phyloP scores from a whole-genome alignment of 345 rosid genomes.

The Populus tremula region DNA sequence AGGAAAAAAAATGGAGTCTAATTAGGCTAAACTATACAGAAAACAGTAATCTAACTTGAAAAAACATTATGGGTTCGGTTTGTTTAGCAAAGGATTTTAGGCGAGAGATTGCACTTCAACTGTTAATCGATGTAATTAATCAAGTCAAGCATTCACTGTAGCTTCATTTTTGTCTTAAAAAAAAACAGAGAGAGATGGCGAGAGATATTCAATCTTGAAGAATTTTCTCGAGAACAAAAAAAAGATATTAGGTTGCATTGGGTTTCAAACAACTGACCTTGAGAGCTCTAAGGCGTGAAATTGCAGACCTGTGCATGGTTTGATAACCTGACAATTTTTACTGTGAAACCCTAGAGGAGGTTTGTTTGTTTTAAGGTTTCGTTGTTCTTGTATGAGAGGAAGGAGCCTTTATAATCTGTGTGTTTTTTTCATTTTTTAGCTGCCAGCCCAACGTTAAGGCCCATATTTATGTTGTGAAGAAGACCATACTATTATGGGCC shows the following conservation, averaged over 20 bases:
- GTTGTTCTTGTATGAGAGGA: constrained; percentile 1
- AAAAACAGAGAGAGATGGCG: not conserved
- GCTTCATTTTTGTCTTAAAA: not conserved
- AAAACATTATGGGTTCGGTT: not conserved
- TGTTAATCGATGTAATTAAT: not conserved
- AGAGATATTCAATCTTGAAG: not conserved
- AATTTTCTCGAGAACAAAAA: not conserved
- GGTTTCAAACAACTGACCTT: constrained; percentile 18
- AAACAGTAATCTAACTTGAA: not conserved
- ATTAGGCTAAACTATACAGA: too few relatives aligned
- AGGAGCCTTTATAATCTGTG: not conserved
- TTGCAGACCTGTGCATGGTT: constrained; percentile 23
- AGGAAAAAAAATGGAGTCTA: not conserved
- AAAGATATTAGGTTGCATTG: not conserved
- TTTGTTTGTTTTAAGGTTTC: not conserved
- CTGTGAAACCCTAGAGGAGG: not conserved
- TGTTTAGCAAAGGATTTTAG: not conserved
- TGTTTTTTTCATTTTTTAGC: not conserved
- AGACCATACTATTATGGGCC: too few relatives aligned
- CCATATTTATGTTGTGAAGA: too few relatives aligned
- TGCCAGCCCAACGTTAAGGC: too few relatives aligned
- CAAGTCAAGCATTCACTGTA: not conserved
- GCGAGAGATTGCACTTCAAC: not conserved
- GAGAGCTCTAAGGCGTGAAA: constrained; percentile 28
- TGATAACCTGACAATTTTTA: not conserved